A percentile compares a stretch with the other conserved stretches of the same genome.
Conservation (phyloP, 2,329 filamentous ascomycete species). For the Fusarium armeniacum region DNA sequence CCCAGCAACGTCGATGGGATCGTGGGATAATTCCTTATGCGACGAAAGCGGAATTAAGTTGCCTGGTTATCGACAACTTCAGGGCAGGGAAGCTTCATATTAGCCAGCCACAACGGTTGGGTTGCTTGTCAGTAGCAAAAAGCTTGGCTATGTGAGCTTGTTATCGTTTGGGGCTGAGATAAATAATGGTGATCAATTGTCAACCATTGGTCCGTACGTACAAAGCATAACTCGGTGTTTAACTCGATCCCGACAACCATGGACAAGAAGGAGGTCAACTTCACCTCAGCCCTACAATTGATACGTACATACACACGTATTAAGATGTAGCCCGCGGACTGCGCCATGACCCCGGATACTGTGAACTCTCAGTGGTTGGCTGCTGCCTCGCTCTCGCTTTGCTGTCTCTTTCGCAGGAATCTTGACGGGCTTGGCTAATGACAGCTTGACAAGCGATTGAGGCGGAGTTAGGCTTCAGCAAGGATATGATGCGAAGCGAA, state of each 20-base stretch:
- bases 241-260: slow-evolving; percentile 19
- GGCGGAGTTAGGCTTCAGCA: slow-evolving; percentile 35
- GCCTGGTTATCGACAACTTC: slow-evolving; percentile 5
- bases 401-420: slow-evolving; percentile 11
- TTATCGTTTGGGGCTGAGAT: slow-evolving; percentile 10
- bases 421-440: slow-evolving; percentile 7
- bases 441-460: slow-evolving; percentile 28
- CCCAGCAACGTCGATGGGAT: slow-evolving; percentile 19
- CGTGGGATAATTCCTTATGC: slow-evolving; percentile 7
- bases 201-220: slow-evolving; percentile 36
- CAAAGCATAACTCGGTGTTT: slow-evolving; percentile 31
- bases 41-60: slow-evolving; percentile 20
- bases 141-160: slow-evolving; percentile 30
- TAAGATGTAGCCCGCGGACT: slow-evolving; percentile 27
- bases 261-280: slow-evolving; percentile 28
- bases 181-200: slow-evolving; percentile 26
- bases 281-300: slow-evolving; percentile 44
- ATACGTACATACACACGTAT: slow-evolving; percentile 16
- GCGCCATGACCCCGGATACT: slow-evolving; percentile 5
- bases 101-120: neutral
- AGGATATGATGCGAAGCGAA: slow-evolving; percentile 20
- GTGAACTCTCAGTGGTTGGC: slow-evolving; percentile 25
- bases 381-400: slow-evolving; percentile 24
- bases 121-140: neutral
- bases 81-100: slow-evolving; percentile 16